These are phyloP conservation scores for Botryotinia globosa DNA, from an alignment of 2,329 filamentous ascomycete species.

Conservation along the genomic window DNA sequence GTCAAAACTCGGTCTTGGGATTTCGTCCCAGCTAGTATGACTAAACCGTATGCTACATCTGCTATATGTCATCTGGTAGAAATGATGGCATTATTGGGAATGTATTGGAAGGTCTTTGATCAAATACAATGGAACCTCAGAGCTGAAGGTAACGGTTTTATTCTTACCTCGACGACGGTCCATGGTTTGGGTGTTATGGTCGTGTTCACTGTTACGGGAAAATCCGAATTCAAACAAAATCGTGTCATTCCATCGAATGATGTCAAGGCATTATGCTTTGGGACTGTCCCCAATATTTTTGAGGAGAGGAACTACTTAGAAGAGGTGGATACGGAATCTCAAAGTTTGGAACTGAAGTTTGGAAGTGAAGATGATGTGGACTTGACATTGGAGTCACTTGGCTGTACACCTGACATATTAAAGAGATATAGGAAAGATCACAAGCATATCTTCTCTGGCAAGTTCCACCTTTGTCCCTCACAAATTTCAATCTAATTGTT, in stretches of 20 bases:
- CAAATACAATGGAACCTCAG: constrained; percentile 49
- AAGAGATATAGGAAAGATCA: constrained; percentile 41
- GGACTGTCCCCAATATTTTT: constrained; percentile 55
- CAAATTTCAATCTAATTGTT: constrained; percentile 29
- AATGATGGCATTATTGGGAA: constrained; percentile 42
- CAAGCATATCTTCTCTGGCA: constrained; percentile 38
- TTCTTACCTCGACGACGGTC: constrained; percentile 39
- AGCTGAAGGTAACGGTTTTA: constrained; percentile 41
- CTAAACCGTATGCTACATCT: constrained; percentile 39
- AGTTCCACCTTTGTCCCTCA: not conserved
- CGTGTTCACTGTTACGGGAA: constrained; percentile 51
- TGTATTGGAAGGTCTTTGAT: constrained; percentile 60
- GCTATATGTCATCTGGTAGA: constrained; percentile 40
- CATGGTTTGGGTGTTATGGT: constrained; percentile 55
- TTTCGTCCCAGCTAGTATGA: constrained; percentile 40
- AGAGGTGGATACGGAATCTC: constrained; percentile 37
- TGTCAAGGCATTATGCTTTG: constrained; percentile 56
- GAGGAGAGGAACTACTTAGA: constrained; percentile 42
- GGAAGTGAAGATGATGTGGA: constrained; percentile 50
- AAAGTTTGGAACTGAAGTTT: constrained; percentile 45
- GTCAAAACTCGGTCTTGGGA: constrained; percentile 41
- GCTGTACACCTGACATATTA: constrained; percentile 53
- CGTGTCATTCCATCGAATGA: constrained; percentile 53
- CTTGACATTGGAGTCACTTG: constrained; percentile 51
- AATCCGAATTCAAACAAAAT: constrained; percentile 48